These are phyloP conservation scores for Beauveria sp. DNA, from an alignment of 2,329 filamentous ascomycete genomes.

Conservation along the genomic window DNA sequence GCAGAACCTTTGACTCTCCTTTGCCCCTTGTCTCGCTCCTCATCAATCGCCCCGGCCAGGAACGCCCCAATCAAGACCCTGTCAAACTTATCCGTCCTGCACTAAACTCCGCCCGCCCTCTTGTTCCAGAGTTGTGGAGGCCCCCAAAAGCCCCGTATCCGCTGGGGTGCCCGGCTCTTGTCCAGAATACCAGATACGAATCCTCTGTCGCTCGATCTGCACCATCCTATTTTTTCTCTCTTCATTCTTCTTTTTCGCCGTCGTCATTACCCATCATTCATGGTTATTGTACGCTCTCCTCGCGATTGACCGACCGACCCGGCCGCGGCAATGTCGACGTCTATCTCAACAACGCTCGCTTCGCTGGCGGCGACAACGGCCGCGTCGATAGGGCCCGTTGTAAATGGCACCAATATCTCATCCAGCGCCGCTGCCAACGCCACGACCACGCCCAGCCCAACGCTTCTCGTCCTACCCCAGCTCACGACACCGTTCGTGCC, in stretches of 20 bases:
- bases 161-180: not conserved
- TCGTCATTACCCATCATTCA: not conserved
- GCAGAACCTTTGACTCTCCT: not conserved
- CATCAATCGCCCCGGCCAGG: not conserved
- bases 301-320: not conserved
- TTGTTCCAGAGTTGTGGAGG: slow-evolving; percentile 10
- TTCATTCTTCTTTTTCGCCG: not conserved
- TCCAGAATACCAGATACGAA: slow-evolving; percentile 3
- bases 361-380: not conserved
- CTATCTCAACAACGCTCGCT: not conserved
- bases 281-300: not conserved
- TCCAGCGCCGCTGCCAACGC: not conserved
- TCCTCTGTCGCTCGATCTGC: not conserved
- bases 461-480: not conserved
- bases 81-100: not conserved
- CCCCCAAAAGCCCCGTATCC: not conserved
- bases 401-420: not conserved
- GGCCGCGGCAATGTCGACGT: slow-evolving; percentile 3
- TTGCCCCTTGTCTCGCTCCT: slow-evolving; percentile 5
- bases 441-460: not conserved
- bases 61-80: not conserved
- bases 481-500: slow-evolving; percentile 5
- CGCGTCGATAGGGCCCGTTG: not conserved
- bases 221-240: not conserved
- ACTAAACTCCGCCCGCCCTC: slow-evolving; percentile 5